Evolutionary conservation across 1,284 basidiomycete species (phyloP), one percentile per base, ranked within the genome.

Genomic region (Puccinia coronata): DNA sequence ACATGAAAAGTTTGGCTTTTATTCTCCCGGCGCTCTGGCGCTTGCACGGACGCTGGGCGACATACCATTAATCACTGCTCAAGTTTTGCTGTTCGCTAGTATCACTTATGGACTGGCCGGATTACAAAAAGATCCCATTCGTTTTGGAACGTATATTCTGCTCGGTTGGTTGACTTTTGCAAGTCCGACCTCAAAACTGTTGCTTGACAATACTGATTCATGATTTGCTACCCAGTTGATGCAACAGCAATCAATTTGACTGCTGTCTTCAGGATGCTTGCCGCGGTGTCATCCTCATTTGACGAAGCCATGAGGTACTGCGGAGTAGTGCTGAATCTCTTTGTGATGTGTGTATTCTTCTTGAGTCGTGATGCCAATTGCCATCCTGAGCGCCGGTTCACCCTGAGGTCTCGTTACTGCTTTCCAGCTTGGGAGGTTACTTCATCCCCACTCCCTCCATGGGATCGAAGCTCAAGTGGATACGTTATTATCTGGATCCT

Each of bases 251-350:
- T 85, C 39, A 84, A 83, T 74, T 80, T 84, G n/a, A 83, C 82
- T 51, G 83, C 83, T 43, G 81, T 84, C 53, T 85, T 85, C 82
- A 82, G 85, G 39, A 82, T 84, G 79, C 82, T 85, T 36, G 85
- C 84, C 20, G 84, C 84, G 1, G 82, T 84, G 43, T 82, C 81
- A 23, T 84, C 85, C 4, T 82, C 82, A 23, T 85, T 85, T 63
- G 85, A 85, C 51, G 83, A 82, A 41, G 84, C 84, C n/a, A 84
- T 84, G 76, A 83, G 84, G n/a, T 84, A 83, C 76, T 84, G 80
- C 31, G 84, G 84, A 28, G 65, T 85, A 36, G 80, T 83, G 1
- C 82, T 85, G 61, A 85, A 85, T 80, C 82, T 85, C 12, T 83
- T 84, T 65, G 84, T 85, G 57, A 81, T 85, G 82, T 84, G 53